Conservation (phyloP, 108 stramenopile species). For the Fragilariopsis cylindrus region DNA sequence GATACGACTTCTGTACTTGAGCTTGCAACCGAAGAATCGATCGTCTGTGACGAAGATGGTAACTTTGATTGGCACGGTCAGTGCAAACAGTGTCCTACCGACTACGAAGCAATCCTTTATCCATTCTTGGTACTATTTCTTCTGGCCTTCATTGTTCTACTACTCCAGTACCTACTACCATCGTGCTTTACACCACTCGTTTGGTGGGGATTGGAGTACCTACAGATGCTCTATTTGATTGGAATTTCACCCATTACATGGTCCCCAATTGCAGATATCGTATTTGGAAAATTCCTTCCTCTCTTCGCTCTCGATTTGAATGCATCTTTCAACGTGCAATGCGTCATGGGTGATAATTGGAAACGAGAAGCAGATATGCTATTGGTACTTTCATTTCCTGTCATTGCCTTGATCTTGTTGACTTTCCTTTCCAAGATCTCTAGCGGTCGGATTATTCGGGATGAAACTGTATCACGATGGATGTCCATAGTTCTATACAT, state of each 20-base stretch:
- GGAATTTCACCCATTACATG: conserved; percentile 14
- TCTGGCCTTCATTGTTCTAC: background rate
- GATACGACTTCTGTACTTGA: background rate
- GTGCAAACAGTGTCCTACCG: conserved; percentile 24
- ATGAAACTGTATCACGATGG: background rate
- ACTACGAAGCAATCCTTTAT: conserved; percentile 10
- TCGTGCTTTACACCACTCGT: conserved; percentile 1
- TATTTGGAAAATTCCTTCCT: conserved; percentile 19
- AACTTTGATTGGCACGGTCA: conserved; percentile 28
- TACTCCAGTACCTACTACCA: conserved; percentile 1
- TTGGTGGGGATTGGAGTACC: conserved; percentile 33
- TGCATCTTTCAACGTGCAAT: conserved; percentile 29
- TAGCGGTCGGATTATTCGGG: background rate
- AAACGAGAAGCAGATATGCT: conserved; percentile 11
- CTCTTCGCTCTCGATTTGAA: conserved; percentile 28
- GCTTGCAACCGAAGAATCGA: background rate
- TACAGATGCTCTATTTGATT: conserved; percentile 27
- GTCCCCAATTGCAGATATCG: conserved; percentile 14
- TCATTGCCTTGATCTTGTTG: conserved; percentile 10
- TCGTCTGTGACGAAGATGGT: background rate
- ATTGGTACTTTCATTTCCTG: conserved; percentile 13
- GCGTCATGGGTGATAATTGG: conserved; percentile 10
- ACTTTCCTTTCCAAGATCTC: conserved; percentile 13
- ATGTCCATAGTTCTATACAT: conserved; percentile 16
- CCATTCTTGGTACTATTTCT: conserved; percentile 14